Conservation (phyloP, 495 filamentous ascomycete species). For the Neurospora terricola region DNA sequence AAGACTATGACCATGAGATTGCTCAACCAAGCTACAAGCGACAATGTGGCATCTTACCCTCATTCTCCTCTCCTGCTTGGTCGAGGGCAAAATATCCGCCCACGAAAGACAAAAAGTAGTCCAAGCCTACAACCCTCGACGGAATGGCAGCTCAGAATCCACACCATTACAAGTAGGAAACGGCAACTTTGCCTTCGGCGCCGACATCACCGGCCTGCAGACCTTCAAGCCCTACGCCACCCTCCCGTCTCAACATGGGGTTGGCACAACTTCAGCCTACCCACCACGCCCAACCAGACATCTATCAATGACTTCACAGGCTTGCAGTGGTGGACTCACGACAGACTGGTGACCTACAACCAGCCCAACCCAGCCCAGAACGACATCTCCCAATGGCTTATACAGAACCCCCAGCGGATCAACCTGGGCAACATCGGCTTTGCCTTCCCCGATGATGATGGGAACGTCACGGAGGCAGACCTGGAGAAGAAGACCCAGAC, state of each 20-base stretch:
- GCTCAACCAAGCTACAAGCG: background rate
- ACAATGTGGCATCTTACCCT: constrained; percentile 1
- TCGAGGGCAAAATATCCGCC: constrained; percentile 10
- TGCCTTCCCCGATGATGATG: constrained; percentile 21
- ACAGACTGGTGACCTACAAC: constrained; percentile 40
- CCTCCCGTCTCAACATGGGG: constrained; percentile 45
- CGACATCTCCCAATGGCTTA: constrained; percentile 44
- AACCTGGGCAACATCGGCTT: constrained; percentile 41
- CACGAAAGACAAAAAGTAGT: constrained; percentile 27
- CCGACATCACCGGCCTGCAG: constrained; percentile 45
- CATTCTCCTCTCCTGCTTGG: constrained; percentile 9
- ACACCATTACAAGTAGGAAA: constrained; percentile 45
- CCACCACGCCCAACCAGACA: constrained; percentile 31
- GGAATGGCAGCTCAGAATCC: constrained; percentile 33
- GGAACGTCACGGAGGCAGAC: constrained; percentile 29
- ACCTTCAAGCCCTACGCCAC: constrained; percentile 51
- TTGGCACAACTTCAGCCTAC: constrained; percentile 49
- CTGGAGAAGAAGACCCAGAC: constrained; percentile 31
- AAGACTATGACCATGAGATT: background rate
- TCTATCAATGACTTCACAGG: constrained; percentile 33
- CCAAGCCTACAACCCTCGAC: constrained; percentile 32
- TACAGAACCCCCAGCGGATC: constrained; percentile 41
- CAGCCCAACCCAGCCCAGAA: constrained; percentile 41
- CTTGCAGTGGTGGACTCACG: constrained; percentile 45
- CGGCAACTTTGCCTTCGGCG: constrained; percentile 46